Base-by-base conservation (phyloP, 2,329 filamentous ascomycete species). In the Botryotinia narcissicola region DNA sequence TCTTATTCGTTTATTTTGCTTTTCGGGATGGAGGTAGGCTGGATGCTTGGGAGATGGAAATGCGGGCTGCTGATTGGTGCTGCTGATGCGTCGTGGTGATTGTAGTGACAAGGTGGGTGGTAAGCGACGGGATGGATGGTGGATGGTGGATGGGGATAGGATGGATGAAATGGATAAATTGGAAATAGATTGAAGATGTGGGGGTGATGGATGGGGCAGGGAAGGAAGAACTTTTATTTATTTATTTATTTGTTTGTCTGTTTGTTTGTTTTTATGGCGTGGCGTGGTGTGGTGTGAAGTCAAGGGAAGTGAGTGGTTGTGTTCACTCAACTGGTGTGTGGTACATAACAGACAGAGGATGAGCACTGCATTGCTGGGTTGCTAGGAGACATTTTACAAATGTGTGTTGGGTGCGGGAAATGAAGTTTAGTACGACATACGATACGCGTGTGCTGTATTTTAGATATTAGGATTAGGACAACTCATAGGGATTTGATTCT, bases 131-230 rank as follows among this genome's bases (percentile, higher is more conserved):
- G 22, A 54, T 16, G 32, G 44, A 10, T 46, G 22, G 5, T 20
- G n/a, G 35, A 35, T 35, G 35, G 32, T 32, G 32, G 9, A 51
- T 22, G 44, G 9, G 64, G 46, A 68, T 54, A 42, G 48, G 46
- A 57, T 68, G 64, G 46, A 37, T 57, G 40, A 42, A 29, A 68
- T 68, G 64, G 46, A 37, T 57, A 57, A 42, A 68, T 68, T 29
- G 64, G 46, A 54, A 67, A 54, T 67, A 29, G 44, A 54, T 67
- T 67, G 46, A 37, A 6, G 14, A n/a, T 67, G 46, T 40, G 16
- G 64, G 62, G 62, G 29, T 29, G 12, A 4, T 32, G 29, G 20
- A n/a, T 16, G 6, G 42, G 42, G 44, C 42, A 32, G 42, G 44
- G 62, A 22, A 12, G 63, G 44, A 20, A 54, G 25, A 8, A 54